Evolutionary conservation across 2,329 filamentous ascomycete species (phyloP).

Genomic region (Aspergillus quadricinctus): DNA sequence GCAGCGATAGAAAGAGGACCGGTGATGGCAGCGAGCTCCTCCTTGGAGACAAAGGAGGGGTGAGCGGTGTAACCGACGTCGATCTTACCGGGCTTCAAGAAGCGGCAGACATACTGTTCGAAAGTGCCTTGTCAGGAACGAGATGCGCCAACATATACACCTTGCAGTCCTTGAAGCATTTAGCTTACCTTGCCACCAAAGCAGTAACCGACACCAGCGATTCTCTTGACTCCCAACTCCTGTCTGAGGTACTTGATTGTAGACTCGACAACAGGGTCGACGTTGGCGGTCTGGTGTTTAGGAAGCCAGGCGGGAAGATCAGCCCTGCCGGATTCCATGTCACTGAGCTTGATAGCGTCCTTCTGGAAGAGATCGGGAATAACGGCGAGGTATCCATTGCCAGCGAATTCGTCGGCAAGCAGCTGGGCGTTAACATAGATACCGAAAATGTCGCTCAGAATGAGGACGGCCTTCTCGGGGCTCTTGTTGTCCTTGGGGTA

Average conservation of each 20-base stretch:
- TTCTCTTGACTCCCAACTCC: constrained; percentile 52
- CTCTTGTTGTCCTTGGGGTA: constrained; percentile 50
- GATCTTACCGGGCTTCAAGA: constrained; percentile 58
- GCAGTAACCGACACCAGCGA: constrained; percentile 69
- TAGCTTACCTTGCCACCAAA: constrained; percentile 63
- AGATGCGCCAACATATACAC: background rate
- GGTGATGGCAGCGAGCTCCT: constrained; percentile 62
- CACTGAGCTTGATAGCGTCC: constrained; percentile 56
- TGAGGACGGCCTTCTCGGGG: constrained; percentile 51
- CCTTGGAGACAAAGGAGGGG: constrained; percentile 67
- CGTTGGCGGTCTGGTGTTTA: constrained; percentile 44
- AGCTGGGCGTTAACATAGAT: constrained; percentile 58
- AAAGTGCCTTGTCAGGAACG: constrained; percentile 5
- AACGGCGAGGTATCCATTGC: constrained; percentile 65
- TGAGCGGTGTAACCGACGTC: constrained; percentile 71
- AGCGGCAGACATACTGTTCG: constrained; percentile 62
- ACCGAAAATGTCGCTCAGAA: constrained; percentile 57
- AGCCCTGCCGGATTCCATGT: constrained; percentile 42
- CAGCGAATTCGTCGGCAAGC: constrained; percentile 70
- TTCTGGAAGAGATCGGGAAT: constrained; percentile 69
- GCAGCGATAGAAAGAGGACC: constrained; percentile 65
- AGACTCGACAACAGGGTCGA: constrained; percentile 52
- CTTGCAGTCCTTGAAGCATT: background rate
- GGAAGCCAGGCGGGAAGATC: constrained; percentile 49
- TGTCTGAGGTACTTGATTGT: constrained; percentile 54